These are phyloP conservation scores for Didymosphaeria variabile DNA, from an alignment of 2,329 filamentous ascomycete species.

Conservation along the genomic window DNA sequence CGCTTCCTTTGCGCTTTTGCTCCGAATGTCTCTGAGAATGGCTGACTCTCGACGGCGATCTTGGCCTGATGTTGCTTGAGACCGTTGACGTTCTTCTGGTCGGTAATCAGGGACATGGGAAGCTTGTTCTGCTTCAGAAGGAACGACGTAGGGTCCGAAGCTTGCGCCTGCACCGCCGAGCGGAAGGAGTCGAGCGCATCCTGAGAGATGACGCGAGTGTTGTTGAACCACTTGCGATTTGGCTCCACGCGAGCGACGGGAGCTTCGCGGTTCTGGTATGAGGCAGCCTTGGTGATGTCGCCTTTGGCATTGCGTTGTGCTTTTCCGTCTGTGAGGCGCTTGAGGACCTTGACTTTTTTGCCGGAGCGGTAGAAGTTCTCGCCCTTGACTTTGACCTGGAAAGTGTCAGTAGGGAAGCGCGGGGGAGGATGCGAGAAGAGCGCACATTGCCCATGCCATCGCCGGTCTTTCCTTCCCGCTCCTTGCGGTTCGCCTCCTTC, in stretches of 20 bases:
- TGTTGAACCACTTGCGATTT: conserved; percentile 97
- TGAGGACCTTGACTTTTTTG: conserved; percentile 88
- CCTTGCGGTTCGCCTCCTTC: conserved; percentile 85
- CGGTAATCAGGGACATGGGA: conserved; percentile 91
- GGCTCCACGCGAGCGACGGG: conserved; percentile 91
- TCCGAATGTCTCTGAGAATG: conserved; percentile 89
- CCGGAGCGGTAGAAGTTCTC: conserved; percentile 94
- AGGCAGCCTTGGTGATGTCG: conserved; percentile 83
- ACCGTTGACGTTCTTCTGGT: conserved; percentile 77
- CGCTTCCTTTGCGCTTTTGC: conserved; percentile 93
- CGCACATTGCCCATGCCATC: conserved; percentile 84
- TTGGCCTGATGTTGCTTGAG: conserved; percentile 93
- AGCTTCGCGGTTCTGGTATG: conserved; percentile 82
- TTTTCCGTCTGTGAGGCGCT: conserved; percentile 89
- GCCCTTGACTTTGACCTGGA: conserved; percentile 79
- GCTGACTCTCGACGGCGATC: conserved; percentile 87
- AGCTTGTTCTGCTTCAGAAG: conserved; percentile 98
- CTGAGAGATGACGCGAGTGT: conserved; percentile 89
- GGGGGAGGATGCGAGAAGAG: background rate
- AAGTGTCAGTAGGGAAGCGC: conserved; percentile 9
- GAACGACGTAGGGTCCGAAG: conserved; percentile 89
- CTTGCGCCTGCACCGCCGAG: conserved; percentile 89
- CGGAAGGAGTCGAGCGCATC: conserved; percentile 88
- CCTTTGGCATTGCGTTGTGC: conserved; percentile 82
- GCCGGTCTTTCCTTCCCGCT: conserved; percentile 82